phyloP scores from a whole-genome alignment of 2,329 filamentous ascomycete species.

The Alternaria metachromatica region DNA sequence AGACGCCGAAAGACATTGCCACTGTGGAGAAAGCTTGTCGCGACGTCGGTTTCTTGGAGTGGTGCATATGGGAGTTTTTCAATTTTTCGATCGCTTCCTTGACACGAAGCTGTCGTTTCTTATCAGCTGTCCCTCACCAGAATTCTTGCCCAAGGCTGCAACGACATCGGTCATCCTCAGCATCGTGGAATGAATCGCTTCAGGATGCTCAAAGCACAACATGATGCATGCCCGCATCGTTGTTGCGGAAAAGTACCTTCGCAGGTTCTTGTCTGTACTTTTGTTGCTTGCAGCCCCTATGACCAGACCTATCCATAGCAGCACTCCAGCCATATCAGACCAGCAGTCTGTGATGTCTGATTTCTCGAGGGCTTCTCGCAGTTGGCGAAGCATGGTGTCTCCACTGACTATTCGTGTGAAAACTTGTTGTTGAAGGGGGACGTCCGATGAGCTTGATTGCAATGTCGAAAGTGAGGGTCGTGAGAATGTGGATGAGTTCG shows the following conservation, averaged over 20 bases:
- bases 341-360: constrained; percentile 44
- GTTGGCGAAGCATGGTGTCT: constrained; percentile 25
- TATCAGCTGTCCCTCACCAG: not conserved
- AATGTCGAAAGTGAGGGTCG: constrained; percentile 17
- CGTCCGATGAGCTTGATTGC: constrained; percentile 12
- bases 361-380: constrained; percentile 35
- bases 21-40: constrained; percentile 22
- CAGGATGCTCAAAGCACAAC: constrained; percentile 47
- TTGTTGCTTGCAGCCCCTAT: constrained; percentile 41
- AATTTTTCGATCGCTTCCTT: constrained; percentile 23
- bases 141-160: constrained; percentile 14
- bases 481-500: constrained; percentile 10
- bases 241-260: constrained; percentile 43
- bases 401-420: constrained; percentile 5
- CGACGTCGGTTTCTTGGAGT: constrained; percentile 7
- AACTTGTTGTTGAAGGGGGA: not conserved
- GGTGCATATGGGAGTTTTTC: not conserved
- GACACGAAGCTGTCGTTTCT: not conserved
- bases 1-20: constrained; percentile 18
- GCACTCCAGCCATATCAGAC: constrained; percentile 48
- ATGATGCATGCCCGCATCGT: constrained; percentile 41
- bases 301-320: constrained; percentile 46
- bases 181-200: constrained; percentile 38
- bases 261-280: constrained; percentile 22
- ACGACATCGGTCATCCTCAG: constrained; percentile 36